Percentiles rank a stretch among this genome's conserved stretches.
These are phyloP conservation scores for Parathielavia hyrcaniae DNA, from an alignment of 495 filamentous ascomycete species.

Conservation along the genomic window DNA sequence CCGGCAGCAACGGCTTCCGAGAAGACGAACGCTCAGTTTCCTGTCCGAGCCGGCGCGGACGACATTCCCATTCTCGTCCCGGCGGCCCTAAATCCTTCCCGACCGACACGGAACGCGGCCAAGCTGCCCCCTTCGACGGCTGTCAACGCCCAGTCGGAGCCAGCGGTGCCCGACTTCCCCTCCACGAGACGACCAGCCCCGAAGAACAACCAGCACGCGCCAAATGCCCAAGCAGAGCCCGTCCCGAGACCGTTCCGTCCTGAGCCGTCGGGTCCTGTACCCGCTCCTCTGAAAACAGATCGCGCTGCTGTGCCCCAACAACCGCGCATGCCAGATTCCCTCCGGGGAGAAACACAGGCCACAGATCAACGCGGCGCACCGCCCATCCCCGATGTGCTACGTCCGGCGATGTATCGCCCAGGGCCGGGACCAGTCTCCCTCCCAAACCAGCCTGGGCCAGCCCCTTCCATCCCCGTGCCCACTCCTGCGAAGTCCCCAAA, in stretches of 20 bases:
- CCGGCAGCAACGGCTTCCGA: background rate
- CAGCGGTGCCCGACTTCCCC: constrained; percentile 9
- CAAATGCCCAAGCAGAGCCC: background rate
- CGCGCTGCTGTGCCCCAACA: background rate
- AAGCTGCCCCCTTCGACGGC: background rate
- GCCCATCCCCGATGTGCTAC: background rate
- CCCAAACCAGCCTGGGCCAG: constrained; percentile 5
- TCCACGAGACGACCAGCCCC: background rate
- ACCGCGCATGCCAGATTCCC: background rate
- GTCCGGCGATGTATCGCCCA: background rate
- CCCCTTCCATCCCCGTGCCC: constrained; percentile 2
- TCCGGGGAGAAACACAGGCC: background rate
- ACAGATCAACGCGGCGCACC: background rate
- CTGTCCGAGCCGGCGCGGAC: background rate
- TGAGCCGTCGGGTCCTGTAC: background rate
- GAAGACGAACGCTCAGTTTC: background rate
- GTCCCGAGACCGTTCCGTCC: background rate
- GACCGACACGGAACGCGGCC: background rate
- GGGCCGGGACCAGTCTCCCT: background rate
- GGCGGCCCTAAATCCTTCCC: background rate
- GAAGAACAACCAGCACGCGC: background rate
- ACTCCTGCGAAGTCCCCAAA: background rate
- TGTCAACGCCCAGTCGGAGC: background rate
- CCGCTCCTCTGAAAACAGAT: background rate
- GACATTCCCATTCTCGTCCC: background rate